Evolutionary conservation across 768 basidiomycete species (phyloP).

Genomic region (Trametes gibbosa): DNA sequence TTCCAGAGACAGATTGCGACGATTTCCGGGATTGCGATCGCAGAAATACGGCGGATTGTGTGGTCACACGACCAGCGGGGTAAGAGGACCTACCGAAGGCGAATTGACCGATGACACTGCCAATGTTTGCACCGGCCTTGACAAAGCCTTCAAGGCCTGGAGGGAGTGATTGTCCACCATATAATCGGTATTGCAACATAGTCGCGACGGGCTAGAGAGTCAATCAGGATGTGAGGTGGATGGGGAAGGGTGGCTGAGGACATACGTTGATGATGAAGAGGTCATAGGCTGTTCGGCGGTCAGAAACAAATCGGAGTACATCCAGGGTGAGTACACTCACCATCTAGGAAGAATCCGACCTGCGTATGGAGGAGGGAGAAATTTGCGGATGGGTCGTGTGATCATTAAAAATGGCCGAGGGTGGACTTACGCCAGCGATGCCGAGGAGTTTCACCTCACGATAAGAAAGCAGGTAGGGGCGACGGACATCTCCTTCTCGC

Average conservation of each 20-base stretch:
- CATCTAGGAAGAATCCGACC: slow-evolving; percentile 74
- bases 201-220: slow-evolving; percentile 54
- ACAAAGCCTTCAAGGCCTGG: slow-evolving; percentile 56
- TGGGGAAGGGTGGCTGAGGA: background rate
- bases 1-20: background rate
- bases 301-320: background rate
- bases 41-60: background rate
- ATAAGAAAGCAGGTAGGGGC: slow-evolving; percentile 39
- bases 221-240: background rate
- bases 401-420: background rate
- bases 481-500: slow-evolving; percentile 29
- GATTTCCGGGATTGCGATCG: background rate
- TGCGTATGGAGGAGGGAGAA: slow-evolving; percentile 22
- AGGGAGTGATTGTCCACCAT: slow-evolving; percentile 50
- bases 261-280: slow-evolving; percentile 68
- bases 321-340: slow-evolving; percentile 32
- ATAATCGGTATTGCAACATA: slow-evolving; percentile 66
- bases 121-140: slow-evolving; percentile 70
- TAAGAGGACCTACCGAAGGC: slow-evolving; percentile 43
- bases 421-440: slow-evolving; percentile 53
- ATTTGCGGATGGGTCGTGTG: slow-evolving; percentile 12
- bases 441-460: slow-evolving; percentile 59
- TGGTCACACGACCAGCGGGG: slow-evolving; percentile 6
- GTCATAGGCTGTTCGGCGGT: slow-evolving; percentile 51
- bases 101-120: slow-evolving; percentile 70